phyloP scores from a whole-genome alignment of 768 basidiomycete species.

The Stropharia rugosoannulata region DNA sequence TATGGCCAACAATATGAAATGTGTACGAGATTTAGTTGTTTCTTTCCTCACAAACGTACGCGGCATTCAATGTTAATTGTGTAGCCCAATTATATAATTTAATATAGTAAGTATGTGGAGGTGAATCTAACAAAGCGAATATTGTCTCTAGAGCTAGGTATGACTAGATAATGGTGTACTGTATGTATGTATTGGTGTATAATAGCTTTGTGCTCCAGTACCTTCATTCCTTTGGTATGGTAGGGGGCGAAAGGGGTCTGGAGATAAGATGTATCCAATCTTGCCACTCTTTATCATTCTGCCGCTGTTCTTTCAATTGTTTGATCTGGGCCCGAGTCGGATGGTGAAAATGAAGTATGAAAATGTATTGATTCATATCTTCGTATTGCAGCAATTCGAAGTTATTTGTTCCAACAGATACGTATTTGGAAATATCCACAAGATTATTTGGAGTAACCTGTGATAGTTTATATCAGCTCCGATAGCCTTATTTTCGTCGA shows the following conservation, averaged over 20 bases:
- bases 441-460: constrained; percentile 44
- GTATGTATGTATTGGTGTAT: not conserved
- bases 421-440: constrained; percentile 50
- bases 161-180: no score
- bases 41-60: no score
- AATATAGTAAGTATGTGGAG: no score
- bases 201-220: not conserved
- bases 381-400: constrained; percentile 41
- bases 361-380: constrained; percentile 43
- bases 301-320: constrained; percentile 25
- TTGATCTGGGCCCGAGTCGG: constrained; percentile 47
- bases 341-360: constrained; percentile 48
- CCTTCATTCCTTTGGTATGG: not conserved
- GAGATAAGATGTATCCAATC: constrained; percentile 35
- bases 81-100: no score
- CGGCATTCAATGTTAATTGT: no score
- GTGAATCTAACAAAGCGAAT: not conserved
- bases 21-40: no score
- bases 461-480: not conserved
- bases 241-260: constrained; percentile 21
- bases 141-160: not conserved
- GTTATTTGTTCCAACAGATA: constrained; percentile 38
- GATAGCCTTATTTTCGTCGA: no score
- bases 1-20: no score
- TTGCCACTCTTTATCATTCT: constrained; percentile 40